Base-by-base conservation (phyloP, 192 early-diverging fungal genomes). In the Entophlyctis luteolus region DNA sequence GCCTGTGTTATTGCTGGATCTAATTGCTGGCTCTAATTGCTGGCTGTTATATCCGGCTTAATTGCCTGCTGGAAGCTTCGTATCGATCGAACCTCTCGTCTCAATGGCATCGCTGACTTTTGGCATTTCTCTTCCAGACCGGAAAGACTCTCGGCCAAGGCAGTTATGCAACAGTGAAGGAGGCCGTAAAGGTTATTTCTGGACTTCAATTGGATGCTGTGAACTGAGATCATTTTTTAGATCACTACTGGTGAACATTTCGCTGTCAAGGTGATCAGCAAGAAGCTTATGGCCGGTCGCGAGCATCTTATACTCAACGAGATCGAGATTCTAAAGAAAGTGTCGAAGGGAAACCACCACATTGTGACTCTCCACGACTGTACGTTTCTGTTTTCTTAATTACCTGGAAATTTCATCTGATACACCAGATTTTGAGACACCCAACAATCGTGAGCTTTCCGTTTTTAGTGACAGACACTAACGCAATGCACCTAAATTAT, bases 261-360 rank as follows among this genome's bases (percentile, higher is more conserved):
- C 25, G 95, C 95, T 0, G 82, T 95, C 67, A 98, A 98, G 74
- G 86, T 98, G 47, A 96, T 98, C 75, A 86, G 85, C 72, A 96
- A 96, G 73, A 83, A 85, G 59, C 82, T 88, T 2, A 87, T 95
- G 60, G 85, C 72, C 32, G 88, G 87, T 39, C 87, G 94, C 59
- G 91, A 89, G 65, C 81, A 88, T 37, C 90, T 98, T 90, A 93
- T 98, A 12, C 68, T 88, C 46, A 90, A 91, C 73, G 95, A 98
- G 75, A 93, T 98, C 73, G 81, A 91, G 35, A 88, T 96, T 29
- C 81, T 98, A 72, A 82, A 87, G 54, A 83, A 80, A 53, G 72
- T 98, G 20, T 82, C 80, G 20, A 77, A 77, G 38, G 82, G 89
- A 63, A 93, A 96, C 81, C 88, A 87, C 27, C 89, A 96, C 83